A percentile compares a stretch with the other conserved stretches of the same genome.
Evolutionary conservation across 1,139 yeast genomes (phyloP).

Genomic region (Hansenula sp.): DNA sequence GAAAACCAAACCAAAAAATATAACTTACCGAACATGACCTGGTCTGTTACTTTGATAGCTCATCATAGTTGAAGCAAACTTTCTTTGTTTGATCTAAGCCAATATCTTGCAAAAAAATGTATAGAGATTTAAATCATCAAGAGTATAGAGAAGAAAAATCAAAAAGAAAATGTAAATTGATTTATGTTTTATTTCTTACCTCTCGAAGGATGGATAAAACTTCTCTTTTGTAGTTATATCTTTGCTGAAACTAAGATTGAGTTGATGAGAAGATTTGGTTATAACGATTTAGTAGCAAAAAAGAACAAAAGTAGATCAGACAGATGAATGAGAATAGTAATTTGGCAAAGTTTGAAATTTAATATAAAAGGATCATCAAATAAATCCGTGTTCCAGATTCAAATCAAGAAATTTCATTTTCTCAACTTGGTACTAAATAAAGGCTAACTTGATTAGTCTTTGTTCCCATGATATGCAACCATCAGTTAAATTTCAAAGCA

Average conservation of each 20-base stretch:
- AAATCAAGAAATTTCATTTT: not conserved
- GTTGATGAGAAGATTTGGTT: not conserved
- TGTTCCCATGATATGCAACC: slow-evolving; percentile 1
- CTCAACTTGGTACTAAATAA: not conserved
- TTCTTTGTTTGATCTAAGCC: too few species aligned
- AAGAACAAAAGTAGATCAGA: too few species aligned
- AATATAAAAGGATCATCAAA: not conserved
- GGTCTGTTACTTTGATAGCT: slow-evolving; percentile 7
- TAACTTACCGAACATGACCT: slow-evolving; percentile 8
- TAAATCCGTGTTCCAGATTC: not conserved
- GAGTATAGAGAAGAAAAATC: too few species aligned
- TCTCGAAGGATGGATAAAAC: not conserved
- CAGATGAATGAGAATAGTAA: not conserved
- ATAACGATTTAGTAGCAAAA: too few species aligned
- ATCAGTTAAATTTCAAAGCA: not conserved
- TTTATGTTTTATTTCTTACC: too few species aligned
- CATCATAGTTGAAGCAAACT: slow-evolving; percentile 6
- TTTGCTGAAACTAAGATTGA: not conserved
- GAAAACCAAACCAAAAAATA: not conserved
- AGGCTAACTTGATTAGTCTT: not conserved
- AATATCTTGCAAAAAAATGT: too few species aligned
- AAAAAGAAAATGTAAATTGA: too few species aligned
- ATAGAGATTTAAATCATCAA: too few species aligned
- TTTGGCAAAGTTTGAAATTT: not conserved
- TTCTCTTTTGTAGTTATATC: too few species aligned